These are phyloP conservation scores for Hortiboletus campestris DNA, from an alignment of 768 basidiomycete species.

Conservation along the genomic window DNA sequence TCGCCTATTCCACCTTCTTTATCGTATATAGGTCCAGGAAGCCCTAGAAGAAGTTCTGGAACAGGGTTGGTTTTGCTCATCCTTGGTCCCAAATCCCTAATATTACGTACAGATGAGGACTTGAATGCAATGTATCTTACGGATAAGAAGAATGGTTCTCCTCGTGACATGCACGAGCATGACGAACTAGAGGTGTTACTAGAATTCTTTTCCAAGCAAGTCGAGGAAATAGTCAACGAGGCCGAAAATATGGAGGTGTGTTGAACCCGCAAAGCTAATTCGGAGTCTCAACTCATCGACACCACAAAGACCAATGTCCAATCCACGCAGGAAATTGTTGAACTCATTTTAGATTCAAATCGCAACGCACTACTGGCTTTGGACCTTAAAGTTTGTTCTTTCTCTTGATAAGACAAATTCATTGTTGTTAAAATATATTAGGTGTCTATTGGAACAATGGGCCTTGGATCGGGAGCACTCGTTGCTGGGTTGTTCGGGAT, in stretches of 20 bases:
- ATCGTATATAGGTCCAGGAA: slow-evolving; percentile 66
- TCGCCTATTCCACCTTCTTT: neutral
- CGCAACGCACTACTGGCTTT: slow-evolving; percentile 89
- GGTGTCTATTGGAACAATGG: slow-evolving; percentile 95
- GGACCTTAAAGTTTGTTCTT: slow-evolving; percentile 69
- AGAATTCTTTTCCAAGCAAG: slow-evolving; percentile 95
- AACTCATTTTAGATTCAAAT: slow-evolving; percentile 94
- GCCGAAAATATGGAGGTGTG: slow-evolving; percentile 80
- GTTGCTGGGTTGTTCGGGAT: slow-evolving; percentile 93
- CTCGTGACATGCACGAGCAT: slow-evolving; percentile 75
- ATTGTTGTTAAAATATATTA: slow-evolving; percentile 25
- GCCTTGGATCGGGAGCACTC: slow-evolving; percentile 86
- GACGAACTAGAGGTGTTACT: slow-evolving; percentile 90
- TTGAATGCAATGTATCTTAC: slow-evolving; percentile 93
- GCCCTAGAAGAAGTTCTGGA: slow-evolving; percentile 89
- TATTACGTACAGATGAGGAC: slow-evolving; percentile 72
- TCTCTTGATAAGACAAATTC: neutral
- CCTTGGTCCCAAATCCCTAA: neutral
- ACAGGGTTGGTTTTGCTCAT: slow-evolving; percentile 57
- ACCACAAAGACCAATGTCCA: slow-evolving; percentile 72
- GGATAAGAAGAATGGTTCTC: slow-evolving; percentile 65
- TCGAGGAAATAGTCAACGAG: slow-evolving; percentile 94
- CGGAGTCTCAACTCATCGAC: neutral
- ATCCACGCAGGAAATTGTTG: slow-evolving; percentile 97
- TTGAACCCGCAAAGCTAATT: neutral